These are phyloP conservation scores for Yamadazyma songkhlaensis DNA, from an alignment of 1,139 yeast species.

Conservation along the genomic window DNA sequence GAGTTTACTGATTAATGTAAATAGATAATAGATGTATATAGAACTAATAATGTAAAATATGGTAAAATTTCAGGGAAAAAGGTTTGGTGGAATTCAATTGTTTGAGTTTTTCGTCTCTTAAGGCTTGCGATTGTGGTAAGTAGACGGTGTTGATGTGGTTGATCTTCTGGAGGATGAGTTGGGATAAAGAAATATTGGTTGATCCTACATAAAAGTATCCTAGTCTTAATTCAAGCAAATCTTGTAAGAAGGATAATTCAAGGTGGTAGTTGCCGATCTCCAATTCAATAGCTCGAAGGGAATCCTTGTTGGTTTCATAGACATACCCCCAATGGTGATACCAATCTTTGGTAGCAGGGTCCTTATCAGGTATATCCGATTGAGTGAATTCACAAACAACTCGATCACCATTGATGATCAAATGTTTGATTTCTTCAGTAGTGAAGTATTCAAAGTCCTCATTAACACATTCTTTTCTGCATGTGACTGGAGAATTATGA, in stretches of 20 bases:
- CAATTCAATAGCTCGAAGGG: conserved; percentile 13
- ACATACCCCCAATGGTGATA: conserved; percentile 16
- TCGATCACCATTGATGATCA: conserved; percentile 12
- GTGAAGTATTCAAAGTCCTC: conserved; percentile 11
- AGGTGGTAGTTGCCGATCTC: conserved; percentile 11
- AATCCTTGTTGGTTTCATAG: conserved; percentile 13
- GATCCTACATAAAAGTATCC: conserved; percentile 1
- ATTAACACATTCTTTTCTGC: conserved; percentile 6
- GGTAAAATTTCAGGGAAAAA: conserved; percentile 10
- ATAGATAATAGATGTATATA: conserved; percentile 3
- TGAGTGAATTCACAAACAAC: conserved; percentile 6
- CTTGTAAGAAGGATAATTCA: conserved; percentile 14
- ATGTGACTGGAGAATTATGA: background rate
- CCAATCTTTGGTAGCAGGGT: conserved; percentile 12
- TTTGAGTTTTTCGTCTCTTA: conserved; percentile 5
- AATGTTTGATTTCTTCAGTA: conserved; percentile 11
- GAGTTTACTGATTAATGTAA: conserved; percentile 26
- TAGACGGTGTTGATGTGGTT: conserved; percentile 6
- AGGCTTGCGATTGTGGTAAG: conserved; percentile 9
- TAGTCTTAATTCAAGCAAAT: conserved; percentile 7
- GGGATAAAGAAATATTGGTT: conserved; percentile 4
- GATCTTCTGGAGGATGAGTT: conserved; percentile 11
- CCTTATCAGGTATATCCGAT: conserved; percentile 1
- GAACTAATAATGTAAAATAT: conserved; percentile 12
- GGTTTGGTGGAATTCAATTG: conserved; percentile 8